Evolutionary conservation across 2,329 filamentous ascomycete species (phyloP).

Genomic region (Claviceps sp.): DNA sequence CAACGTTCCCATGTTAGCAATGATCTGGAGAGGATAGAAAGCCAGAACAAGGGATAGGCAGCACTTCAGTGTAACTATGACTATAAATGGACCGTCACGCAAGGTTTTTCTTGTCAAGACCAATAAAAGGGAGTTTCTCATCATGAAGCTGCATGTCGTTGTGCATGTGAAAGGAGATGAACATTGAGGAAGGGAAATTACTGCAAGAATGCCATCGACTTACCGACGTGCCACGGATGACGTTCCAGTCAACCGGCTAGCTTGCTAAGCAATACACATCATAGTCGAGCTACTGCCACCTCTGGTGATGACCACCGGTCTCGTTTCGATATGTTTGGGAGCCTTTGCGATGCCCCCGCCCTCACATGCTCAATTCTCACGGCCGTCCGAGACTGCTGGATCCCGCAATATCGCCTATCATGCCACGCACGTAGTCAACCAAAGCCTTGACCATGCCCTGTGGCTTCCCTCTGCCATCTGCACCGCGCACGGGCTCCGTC

Average conservation of each 20-base stretch:
- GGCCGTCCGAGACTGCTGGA: conserved; percentile 12
- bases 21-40: neutral
- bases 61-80: conserved; percentile 20
- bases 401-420: conserved; percentile 33
- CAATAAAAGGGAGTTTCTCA: conserved; percentile 4
- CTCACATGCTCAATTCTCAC: conserved; percentile 2
- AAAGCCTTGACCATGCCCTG: conserved; percentile 55
- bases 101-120: conserved; percentile 24
- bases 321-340: neutral
- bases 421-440: conserved; percentile 42
- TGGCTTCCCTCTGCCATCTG: conserved; percentile 35
- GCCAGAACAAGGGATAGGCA: neutral
- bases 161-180: neutral
- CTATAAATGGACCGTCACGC: conserved; percentile 18
- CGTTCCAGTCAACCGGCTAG: neutral
- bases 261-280: neutral
- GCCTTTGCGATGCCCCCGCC: neutral
- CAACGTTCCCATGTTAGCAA: neutral
- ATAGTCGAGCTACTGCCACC: neutral
- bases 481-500: conserved; percentile 38
- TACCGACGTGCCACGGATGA: neutral
- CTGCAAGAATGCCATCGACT: neutral
- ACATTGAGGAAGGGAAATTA: neutral
- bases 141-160: neutral
- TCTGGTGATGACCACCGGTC: neutral